phyloP scores from a whole-genome alignment of 139 green algal genomes.

The Nannochloris sp. region DNA sequence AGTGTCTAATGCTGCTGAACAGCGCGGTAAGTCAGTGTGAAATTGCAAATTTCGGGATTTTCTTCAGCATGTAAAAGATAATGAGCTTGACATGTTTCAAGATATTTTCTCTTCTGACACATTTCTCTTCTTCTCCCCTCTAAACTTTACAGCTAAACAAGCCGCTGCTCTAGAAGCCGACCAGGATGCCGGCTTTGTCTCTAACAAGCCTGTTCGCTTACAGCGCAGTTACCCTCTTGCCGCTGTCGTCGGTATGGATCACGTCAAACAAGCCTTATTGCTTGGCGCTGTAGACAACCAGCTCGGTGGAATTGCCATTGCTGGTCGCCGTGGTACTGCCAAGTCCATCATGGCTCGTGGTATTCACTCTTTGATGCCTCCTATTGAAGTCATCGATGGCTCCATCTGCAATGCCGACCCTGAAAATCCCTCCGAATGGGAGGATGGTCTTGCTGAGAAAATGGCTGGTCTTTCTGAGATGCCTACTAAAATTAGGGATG shows the following conservation, averaged over 20 bases:
- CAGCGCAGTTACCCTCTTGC: constrained; percentile 69
- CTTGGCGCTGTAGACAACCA: constrained; percentile 89
- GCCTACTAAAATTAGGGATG: constrained; percentile 45
- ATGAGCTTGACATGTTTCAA: no score
- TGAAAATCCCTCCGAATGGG: constrained; percentile 73
- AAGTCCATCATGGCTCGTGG: constrained; percentile 98
- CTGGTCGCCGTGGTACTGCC: constrained; percentile 82
- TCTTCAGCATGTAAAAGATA: not conserved
- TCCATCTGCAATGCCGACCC: constrained; percentile 93
- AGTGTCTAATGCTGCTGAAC: not conserved
- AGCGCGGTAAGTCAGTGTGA: not conserved
- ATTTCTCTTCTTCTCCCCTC: not conserved
- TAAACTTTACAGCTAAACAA: constrained; percentile 7
- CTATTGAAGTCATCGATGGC: constrained; percentile 93
- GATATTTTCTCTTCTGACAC: not conserved
- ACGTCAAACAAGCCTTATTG: constrained; percentile 94
- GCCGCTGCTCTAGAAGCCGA: constrained; percentile 17
- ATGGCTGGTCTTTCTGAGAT: constrained; percentile 28
- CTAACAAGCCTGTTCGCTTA: constrained; percentile 21
- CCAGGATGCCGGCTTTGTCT: constrained; percentile 7
- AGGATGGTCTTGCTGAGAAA: constrained; percentile 70
- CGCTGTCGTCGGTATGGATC: constrained; percentile 84
- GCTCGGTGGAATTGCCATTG: constrained; percentile 92
- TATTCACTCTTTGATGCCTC: constrained; percentile 89
- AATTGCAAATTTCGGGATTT: not conserved